Conservation (phyloP, 2,329 filamentous ascomycete genomes). For the Akanthomyces lecanii region DNA sequence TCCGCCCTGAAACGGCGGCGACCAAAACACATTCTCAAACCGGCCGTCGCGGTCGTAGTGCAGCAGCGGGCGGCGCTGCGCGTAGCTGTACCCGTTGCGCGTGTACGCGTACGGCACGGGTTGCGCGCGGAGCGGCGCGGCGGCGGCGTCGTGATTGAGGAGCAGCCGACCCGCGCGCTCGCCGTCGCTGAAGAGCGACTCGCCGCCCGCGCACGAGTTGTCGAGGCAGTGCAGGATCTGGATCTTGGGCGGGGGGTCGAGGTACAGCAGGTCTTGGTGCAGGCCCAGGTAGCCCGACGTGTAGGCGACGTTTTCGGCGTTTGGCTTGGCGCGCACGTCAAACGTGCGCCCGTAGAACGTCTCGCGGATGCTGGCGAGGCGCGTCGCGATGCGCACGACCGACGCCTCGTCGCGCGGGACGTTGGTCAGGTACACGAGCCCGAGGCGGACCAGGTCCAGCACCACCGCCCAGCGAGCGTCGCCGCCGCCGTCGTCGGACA, state of each 20-base stretch:
- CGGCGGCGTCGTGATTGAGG: neutral
- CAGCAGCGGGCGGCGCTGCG: constrained; percentile 53
- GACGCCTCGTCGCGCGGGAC: constrained; percentile 65
- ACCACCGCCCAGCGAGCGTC: constrained; percentile 59
- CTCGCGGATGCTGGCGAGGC: constrained; percentile 74
- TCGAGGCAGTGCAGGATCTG: constrained; percentile 88
- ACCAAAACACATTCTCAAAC: constrained; percentile 51
- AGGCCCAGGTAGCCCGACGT: constrained; percentile 77
- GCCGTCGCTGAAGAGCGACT: constrained; percentile 81
- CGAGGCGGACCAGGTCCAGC: constrained; percentile 57
- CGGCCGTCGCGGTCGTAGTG: constrained; percentile 22
- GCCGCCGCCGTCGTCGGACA: constrained; percentile 40
- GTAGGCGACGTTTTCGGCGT: constrained; percentile 90
- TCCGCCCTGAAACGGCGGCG: constrained; percentile 72
- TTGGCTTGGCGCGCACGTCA: constrained; percentile 77
- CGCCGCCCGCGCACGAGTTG: constrained; percentile 74
- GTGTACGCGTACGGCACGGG: constrained; percentile 64
- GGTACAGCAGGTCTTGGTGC: constrained; percentile 92
- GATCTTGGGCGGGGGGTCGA: constrained; percentile 70
- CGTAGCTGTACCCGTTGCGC: constrained; percentile 62
- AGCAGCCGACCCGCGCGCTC: constrained; percentile 52
- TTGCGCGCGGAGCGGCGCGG: constrained; percentile 36
- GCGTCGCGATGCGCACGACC: constrained; percentile 63
- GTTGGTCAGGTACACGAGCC: constrained; percentile 71
- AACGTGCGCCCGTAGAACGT: constrained; percentile 91